Evolutionary conservation across 192 early-diverging fungal species (phyloP).

Genomic region (Coemansia sp.): DNA sequence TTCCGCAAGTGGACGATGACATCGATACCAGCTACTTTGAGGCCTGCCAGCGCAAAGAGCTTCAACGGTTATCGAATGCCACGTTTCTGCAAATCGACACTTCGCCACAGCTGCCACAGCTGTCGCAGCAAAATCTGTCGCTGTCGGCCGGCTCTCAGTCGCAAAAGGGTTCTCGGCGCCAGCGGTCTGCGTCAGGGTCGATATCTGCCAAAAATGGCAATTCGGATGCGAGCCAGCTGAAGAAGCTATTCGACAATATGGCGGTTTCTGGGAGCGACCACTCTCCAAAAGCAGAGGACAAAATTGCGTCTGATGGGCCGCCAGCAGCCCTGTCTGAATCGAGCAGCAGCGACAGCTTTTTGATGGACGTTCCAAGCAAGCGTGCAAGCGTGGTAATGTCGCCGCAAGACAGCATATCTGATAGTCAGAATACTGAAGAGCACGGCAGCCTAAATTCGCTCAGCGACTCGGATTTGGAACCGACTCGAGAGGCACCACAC

Average conservation of each 20-base stretch:
- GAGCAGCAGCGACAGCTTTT: constrained; percentile 31
- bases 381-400: background rate
- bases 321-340: background rate
- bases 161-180: constrained; percentile 17
- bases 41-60: constrained; percentile 76
- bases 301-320: background rate
- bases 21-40: constrained; percentile 93
- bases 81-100: constrained; percentile 49
- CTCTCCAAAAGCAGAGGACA: background rate
- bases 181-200: constrained; percentile 23
- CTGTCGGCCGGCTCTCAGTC: constrained; percentile 1
- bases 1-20: constrained; percentile 76
- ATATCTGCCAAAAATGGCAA: background rate
- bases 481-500: too few species aligned
- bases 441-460: constrained; percentile 40
- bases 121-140: constrained; percentile 10
- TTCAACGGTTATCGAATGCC: constrained; percentile 68
- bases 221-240: constrained; percentile 25
- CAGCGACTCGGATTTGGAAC: constrained; percentile 34
- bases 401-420: background rate
- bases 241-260: constrained; percentile 38
- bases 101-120: background rate
- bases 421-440: constrained; percentile 7
- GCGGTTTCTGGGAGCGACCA: background rate
- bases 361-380: constrained; percentile 4